phyloP scores from a whole-genome alignment of 768 basidiomycete species.

The Russula foetens region DNA sequence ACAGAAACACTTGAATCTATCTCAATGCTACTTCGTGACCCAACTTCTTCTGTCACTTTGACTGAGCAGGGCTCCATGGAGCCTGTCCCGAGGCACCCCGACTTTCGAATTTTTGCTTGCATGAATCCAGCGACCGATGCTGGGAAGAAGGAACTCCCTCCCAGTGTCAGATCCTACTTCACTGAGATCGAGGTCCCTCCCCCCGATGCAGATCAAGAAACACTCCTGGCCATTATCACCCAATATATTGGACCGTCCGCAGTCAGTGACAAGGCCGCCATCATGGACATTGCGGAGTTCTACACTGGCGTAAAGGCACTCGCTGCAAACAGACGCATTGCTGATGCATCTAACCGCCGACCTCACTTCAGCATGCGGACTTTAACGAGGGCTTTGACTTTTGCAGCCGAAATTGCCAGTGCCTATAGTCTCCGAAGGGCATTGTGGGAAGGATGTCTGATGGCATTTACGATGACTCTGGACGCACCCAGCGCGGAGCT shows the following conservation, averaged over 20 bases:
- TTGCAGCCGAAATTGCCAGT: conserved; percentile 74
- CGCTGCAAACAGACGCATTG: conserved; percentile 65
- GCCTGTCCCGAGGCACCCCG: conserved; percentile 83
- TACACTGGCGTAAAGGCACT: conserved; percentile 75
- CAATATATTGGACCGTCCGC: conserved; percentile 85
- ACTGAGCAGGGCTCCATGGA: conserved; percentile 91
- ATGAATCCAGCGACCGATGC: conserved; percentile 99
- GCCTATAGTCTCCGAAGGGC: conserved; percentile 76
- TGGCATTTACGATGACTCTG: conserved; percentile 97
- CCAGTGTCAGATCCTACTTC: conserved; percentile 83
- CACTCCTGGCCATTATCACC: conserved; percentile 73
- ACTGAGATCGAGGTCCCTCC: conserved; percentile 95
- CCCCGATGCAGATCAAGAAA: conserved; percentile 88
- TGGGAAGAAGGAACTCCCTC: conserved; percentile 94
- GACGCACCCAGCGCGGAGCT: conserved; percentile 60
- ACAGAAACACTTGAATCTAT: conserved; percentile 93
- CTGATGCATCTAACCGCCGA: conserved; percentile 86
- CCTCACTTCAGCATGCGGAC: conserved; percentile 99
- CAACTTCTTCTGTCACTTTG: conserved; percentile 82
- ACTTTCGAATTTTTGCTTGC: conserved; percentile 95
- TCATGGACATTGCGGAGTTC: conserved; percentile 90
- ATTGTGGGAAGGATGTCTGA: conserved; percentile 93
- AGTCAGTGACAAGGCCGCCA: conserved; percentile 75
- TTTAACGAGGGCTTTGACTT: conserved; percentile 80
- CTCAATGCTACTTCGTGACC: conserved; percentile 76